Evolutionary conservation across 495 filamentous ascomycete species (phyloP).

Genomic region (Xylona heveae): DNA sequence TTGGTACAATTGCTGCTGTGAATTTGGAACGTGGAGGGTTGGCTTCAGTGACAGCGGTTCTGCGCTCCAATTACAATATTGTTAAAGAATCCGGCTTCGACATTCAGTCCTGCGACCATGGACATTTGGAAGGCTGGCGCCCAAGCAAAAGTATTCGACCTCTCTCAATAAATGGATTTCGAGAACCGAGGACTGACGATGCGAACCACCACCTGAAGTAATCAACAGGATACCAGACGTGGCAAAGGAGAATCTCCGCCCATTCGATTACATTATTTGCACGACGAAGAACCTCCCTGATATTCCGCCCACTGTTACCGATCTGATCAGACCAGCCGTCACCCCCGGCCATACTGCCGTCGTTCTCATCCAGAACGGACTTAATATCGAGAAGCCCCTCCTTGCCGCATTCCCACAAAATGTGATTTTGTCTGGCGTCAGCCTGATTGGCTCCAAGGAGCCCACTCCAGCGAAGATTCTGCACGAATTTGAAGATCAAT

Average conservation of each 20-base stretch:
- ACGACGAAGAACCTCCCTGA: slow-evolving; percentile 35
- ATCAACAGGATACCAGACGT: not conserved
- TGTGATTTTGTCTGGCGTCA: slow-evolving; percentile 28
- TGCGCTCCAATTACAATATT: not conserved
- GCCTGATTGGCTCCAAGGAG: slow-evolving; percentile 28
- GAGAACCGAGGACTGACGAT: no score
- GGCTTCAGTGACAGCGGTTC: not conserved
- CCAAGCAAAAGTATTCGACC: not conserved
- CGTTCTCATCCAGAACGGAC: slow-evolving; percentile 38
- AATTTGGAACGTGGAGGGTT: not conserved
- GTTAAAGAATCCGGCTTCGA: not conserved
- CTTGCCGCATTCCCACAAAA: slow-evolving; percentile 26
- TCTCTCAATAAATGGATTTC: slow-evolving; percentile 1
- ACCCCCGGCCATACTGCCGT: slow-evolving; percentile 26
- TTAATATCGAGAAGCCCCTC: slow-evolving; percentile 38
- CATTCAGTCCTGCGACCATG: not conserved
- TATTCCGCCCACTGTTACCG: slow-evolving; percentile 19
- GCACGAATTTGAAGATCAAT: slow-evolving; percentile 20
- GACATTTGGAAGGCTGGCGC: not conserved
- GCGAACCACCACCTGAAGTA: no score
- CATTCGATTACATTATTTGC: slow-evolving; percentile 37
- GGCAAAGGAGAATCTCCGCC: not conserved
- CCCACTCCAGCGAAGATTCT: slow-evolving; percentile 20
- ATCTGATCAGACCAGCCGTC: slow-evolving; percentile 29
- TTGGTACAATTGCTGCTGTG: not conserved